These are phyloP conservation scores for Ogataea saltuana DNA, from an alignment of 805 yeast species.

Conservation along the genomic window DNA sequence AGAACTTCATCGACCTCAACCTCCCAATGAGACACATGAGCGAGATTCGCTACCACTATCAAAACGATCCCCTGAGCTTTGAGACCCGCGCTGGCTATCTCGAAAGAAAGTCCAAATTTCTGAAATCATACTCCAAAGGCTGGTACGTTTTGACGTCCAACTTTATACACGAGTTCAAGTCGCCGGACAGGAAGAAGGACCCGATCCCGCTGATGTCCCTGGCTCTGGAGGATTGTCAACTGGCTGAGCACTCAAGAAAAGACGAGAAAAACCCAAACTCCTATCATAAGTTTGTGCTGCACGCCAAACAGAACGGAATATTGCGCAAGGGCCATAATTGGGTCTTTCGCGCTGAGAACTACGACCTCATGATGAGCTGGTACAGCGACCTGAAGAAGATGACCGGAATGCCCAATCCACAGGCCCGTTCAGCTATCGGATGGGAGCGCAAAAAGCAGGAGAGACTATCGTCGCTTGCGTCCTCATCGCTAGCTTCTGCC, in stretches of 20 bases:
- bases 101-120: constrained; percentile 87
- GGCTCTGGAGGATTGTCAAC: constrained; percentile 73
- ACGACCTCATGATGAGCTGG: constrained; percentile 82
- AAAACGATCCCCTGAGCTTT: constrained; percentile 64
- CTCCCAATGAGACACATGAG: constrained; percentile 61
- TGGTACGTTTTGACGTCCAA: constrained; percentile 91
- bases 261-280: constrained; percentile 57
- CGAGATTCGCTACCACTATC: constrained; percentile 67
- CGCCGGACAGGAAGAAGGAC: constrained; percentile 79
- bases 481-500: constrained; percentile 33
- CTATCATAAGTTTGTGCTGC: constrained; percentile 74
- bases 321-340: constrained; percentile 84
- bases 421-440: constrained; percentile 53
- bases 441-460: constrained; percentile 34
- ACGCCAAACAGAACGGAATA: constrained; percentile 72
- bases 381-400: constrained; percentile 71
- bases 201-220: constrained; percentile 81
- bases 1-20: constrained; percentile 62
- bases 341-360: constrained; percentile 91
- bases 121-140: constrained; percentile 87
- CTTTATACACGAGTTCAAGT: constrained; percentile 86
- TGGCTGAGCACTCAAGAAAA: constrained; percentile 79
- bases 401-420: constrained; percentile 62
- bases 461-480: constrained; percentile 26
- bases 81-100: constrained; percentile 76